Evolutionary conservation across 179 eudicot species (phyloP).

Genomic region (Spergularia azorica): DNA sequence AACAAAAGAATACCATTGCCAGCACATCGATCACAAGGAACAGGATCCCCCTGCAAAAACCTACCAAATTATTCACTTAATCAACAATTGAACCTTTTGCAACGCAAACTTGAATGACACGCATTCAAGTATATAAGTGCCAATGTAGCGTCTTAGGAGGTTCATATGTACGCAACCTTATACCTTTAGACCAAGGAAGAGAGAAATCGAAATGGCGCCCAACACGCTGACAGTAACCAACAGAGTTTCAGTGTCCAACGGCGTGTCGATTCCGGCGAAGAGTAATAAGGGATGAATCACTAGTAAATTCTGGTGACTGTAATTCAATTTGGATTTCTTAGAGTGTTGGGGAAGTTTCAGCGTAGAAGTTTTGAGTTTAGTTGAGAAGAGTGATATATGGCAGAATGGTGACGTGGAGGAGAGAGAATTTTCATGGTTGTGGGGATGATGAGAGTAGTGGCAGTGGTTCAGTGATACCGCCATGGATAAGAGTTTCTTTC

Average conservation of each 20-base stretch:
- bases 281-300: constrained; percentile 50
- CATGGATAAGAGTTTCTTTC: constrained; percentile 37
- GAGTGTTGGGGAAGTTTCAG: neutral
- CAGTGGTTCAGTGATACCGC: constrained; percentile 37
- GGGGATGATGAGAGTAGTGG: constrained; percentile 8
- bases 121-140: neutral
- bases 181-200: constrained; percentile 80
- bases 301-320: constrained; percentile 14
- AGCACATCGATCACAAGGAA: constrained; percentile 90
- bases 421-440: constrained; percentile 23
- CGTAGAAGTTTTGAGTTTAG: constrained; percentile 26
- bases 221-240: constrained; percentile 63
- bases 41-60: constrained; percentile 93
- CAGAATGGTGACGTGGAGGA: constrained; percentile 23
- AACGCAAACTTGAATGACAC: neutral
- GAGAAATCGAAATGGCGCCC: constrained; percentile 67
- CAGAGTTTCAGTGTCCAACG: constrained; percentile 57
- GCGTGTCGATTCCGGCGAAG: constrained; percentile 40
- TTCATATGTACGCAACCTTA: neutral
- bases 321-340: constrained; percentile 16
- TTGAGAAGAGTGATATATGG: constrained; percentile 20
- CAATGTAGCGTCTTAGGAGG: neutral
- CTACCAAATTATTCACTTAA: constrained; percentile 37
- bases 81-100: constrained; percentile 9
- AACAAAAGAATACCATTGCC: constrained; percentile 65